A percentile compares a stretch with the other conserved stretches of the same genome.
phyloP scores from a whole-genome alignment of 1,284 basidiomycete species.

The Waitea zeae region DNA sequence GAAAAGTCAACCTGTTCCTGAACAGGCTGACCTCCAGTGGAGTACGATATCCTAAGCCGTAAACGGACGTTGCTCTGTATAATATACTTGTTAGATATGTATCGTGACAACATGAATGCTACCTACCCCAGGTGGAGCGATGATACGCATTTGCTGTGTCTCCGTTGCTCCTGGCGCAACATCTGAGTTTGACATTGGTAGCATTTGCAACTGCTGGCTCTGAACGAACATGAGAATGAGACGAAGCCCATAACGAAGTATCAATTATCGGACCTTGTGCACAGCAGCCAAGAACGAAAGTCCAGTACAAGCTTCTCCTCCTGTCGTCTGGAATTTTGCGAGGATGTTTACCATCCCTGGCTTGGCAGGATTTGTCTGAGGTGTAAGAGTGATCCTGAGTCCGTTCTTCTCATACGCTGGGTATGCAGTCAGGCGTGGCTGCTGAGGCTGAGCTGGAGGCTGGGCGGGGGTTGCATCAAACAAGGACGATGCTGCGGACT shows the following conservation, averaged over 20 bases:
- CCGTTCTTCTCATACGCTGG: slow-evolving; percentile 86
- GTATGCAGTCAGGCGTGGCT: slow-evolving; percentile 51
- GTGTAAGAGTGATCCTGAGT: slow-evolving; percentile 79
- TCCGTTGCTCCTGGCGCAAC: slow-evolving; percentile 68
- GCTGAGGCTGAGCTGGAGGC: slow-evolving; percentile 16
- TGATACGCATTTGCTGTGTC: slow-evolving; percentile 90
- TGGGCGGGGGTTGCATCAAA: slow-evolving; percentile 12
- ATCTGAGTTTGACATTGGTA: slow-evolving; percentile 83
- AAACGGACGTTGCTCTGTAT: slow-evolving; percentile 67
- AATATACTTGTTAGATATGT: slow-evolving; percentile 3
- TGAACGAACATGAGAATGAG: slow-evolving; percentile 16
- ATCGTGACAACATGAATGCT: slow-evolving; percentile 1
- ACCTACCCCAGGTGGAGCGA: slow-evolving; percentile 77
- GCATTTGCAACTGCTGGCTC: slow-evolving; percentile 97
- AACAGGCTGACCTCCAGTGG: slow-evolving; percentile 44
- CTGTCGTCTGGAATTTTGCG: slow-evolving; percentile 70
- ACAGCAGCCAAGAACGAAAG: slow-evolving; percentile 97
- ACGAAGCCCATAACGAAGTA: not conserved
- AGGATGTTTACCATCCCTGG: slow-evolving; percentile 84
- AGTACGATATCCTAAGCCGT: slow-evolving; percentile 73
- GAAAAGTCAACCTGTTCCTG: slow-evolving; percentile 94
- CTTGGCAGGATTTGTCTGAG: slow-evolving; percentile 60
- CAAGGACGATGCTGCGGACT: slow-evolving; percentile 14
- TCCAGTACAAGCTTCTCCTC: slow-evolving; percentile 29
- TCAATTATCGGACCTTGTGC: slow-evolving; percentile 66